phyloP scores from a whole-genome alignment of 2,329 filamentous ascomycete genomes.

The Pyrenophora graminea region DNA sequence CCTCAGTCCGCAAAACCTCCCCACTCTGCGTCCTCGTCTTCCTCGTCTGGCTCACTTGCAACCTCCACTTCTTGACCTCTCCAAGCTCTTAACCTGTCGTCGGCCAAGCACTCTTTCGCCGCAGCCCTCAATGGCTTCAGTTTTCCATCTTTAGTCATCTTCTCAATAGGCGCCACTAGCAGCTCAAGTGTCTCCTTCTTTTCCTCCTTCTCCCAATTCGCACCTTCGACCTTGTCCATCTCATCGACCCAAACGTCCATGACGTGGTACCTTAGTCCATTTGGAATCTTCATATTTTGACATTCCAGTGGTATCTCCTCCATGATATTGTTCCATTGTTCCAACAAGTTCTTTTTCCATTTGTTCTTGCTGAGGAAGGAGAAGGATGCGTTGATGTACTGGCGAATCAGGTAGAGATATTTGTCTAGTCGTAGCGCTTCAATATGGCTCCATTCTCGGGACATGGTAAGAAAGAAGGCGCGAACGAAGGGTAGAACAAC shows the following conservation, averaged over 20 bases:
- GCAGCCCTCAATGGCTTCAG: conserved; percentile 74
- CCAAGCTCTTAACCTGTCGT: conserved; percentile 74
- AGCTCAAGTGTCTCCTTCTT: conserved; percentile 48
- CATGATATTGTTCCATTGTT: conserved; percentile 54
- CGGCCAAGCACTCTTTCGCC: conserved; percentile 70
- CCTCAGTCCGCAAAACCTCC: conserved; percentile 69
- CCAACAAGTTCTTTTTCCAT: conserved; percentile 48
- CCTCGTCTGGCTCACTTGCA: conserved; percentile 44
- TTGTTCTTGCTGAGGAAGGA: conserved; percentile 50
- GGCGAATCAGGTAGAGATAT: conserved; percentile 81
- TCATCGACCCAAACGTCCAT: conserved; percentile 93
- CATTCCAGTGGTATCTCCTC: conserved; percentile 51
- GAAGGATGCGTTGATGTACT: conserved; percentile 75
- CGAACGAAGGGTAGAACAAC: conserved; percentile 51
- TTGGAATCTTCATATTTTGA: conserved; percentile 66
- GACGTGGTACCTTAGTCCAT: conserved; percentile 83
- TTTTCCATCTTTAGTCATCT: conserved; percentile 60
- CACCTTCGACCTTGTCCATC: conserved; percentile 68
- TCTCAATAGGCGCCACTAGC: conserved; percentile 61
- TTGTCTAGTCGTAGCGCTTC: conserved; percentile 75
- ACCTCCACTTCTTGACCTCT: conserved; percentile 46
- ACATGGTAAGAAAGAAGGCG: conserved; percentile 59
- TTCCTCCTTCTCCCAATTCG: conserved; percentile 47
- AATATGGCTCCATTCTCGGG: conserved; percentile 56
- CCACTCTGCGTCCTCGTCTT: conserved; percentile 65